Evolutionary conservation across 805 yeast species (phyloP).

Genomic region (Suhomyces sp.): DNA sequence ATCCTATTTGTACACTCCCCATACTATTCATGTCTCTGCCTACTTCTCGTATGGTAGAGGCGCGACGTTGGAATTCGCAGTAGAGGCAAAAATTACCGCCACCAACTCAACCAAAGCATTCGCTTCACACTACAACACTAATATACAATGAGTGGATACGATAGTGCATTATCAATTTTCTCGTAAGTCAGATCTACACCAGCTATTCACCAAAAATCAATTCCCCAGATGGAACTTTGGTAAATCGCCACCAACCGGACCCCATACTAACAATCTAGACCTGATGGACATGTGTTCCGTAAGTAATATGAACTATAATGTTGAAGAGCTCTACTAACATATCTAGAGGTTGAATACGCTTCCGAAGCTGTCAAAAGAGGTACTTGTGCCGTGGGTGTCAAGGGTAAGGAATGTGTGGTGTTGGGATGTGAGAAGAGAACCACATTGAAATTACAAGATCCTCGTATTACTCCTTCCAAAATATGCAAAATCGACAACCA

Average conservation of each 20-base stretch:
- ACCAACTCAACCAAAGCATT: background rate
- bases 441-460: constrained; percentile 91
- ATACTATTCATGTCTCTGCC: background rate
- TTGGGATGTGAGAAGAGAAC: constrained; percentile 96
- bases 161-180: constrained; percentile 95
- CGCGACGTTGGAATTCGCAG: background rate
- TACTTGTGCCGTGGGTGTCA: constrained; percentile 96
- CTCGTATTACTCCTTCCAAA: constrained; percentile 93
- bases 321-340: constrained; percentile 26
- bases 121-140: background rate
- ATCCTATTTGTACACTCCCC: background rate
- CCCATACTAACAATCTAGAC: constrained; percentile 52
- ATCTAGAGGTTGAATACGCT: constrained; percentile 88
- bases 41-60: background rate
- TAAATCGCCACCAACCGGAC: background rate
- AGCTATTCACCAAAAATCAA: background rate
- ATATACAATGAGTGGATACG: constrained; percentile 90
- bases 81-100: constrained; percentile 5
- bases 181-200: constrained; percentile 55
- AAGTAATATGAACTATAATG: constrained; percentile 27
- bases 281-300: constrained; percentile 98
- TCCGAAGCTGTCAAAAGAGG: constrained; percentile 97
- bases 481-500: constrained; percentile 90
- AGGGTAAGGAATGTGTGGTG: constrained; percentile 84
- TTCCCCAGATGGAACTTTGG: background rate